Base-by-base conservation (phyloP, 2,329 filamentous ascomycete genomes). In the Trichoderma semiorbis region DNA sequence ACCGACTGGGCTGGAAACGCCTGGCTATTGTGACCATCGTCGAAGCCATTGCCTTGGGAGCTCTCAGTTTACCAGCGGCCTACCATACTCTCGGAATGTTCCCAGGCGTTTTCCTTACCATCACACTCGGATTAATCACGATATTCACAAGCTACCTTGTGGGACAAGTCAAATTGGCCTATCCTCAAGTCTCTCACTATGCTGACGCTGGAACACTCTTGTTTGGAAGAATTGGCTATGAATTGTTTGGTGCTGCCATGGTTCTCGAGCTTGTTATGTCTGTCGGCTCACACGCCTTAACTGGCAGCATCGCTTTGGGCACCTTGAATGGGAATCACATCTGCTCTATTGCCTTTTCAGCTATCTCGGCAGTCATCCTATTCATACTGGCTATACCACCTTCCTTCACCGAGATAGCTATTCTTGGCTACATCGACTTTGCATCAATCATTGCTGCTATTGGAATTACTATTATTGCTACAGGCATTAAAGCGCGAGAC, bases 231-330 rank as follows among this genome's bases (percentile, higher is more conserved):
- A 80, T 86, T 50, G 89, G 88, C 0, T 85, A 87, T 70, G 87
- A 90, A 76, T 74, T 92, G 43, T 82, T 90, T 67, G 88, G 88
- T 26, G 78, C 83, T 63, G 87, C 85, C 55, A 87, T 90, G 75
- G 81, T 86, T 18, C 78, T 91, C n/a, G 87, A 91, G 78, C 82
- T 92, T 18, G 79, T 91, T 55, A 91, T 92, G 81, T 85, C 90
- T 75, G 88, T 90, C 81, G 88, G 86, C 18, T 90, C 89, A 28
- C 91, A 93, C 79, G 82, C 91, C 36, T 81, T 92, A 66, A 91
- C 89, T 0, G 91, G 91, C 75, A 85, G 84, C 43, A 89, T 91
- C 74, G 89, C 89, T 74, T 85, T 91, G 79, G 89, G 89, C 75
- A 87, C 84, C 30, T 81, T 92, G 68, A 90, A 88, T 2, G 78